phyloP scores from a whole-genome alignment of 441 rosid species.

The Raphanus hybrid region DNA sequence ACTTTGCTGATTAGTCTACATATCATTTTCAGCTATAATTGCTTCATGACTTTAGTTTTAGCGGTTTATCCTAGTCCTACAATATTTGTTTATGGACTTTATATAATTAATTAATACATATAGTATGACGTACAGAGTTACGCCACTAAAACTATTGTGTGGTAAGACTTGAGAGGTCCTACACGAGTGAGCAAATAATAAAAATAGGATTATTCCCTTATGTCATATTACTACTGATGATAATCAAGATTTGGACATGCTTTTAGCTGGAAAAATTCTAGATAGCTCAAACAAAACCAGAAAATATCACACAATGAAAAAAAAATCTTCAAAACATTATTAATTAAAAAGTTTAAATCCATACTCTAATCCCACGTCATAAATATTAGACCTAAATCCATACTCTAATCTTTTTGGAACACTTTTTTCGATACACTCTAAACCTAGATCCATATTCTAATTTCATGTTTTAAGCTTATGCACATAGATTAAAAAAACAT shows the following conservation, averaged over 20 bases:
- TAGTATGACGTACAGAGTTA: not conserved
- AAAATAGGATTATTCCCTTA: not conserved
- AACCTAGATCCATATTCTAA: no score
- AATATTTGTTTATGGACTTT: not conserved
- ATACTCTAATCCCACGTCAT: not conserved
- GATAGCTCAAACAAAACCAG: not conserved
- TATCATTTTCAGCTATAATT: constrained; percentile 31
- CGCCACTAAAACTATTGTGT: not conserved
- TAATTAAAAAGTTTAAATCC: not conserved
- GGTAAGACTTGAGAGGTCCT: not conserved
- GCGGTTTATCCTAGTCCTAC: constrained; percentile 28
- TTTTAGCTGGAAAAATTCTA: not conserved
- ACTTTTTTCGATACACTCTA: no score
- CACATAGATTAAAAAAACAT: no score
- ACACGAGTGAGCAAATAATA: not conserved
- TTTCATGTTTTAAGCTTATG: no score
- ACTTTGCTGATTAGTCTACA: constrained; percentile 24
- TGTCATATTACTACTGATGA: not conserved
- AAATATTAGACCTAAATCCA: no score
- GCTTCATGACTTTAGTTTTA: constrained; percentile 21
- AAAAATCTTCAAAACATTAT: not conserved
- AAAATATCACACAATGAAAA: not conserved
- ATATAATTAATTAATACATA: not conserved
- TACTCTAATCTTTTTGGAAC: no score
- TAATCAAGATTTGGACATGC: not conserved